These are phyloP conservation scores for Bathelium albidoporum DNA, from an alignment of 495 filamentous ascomycete genomes.

Conservation along the genomic window DNA sequence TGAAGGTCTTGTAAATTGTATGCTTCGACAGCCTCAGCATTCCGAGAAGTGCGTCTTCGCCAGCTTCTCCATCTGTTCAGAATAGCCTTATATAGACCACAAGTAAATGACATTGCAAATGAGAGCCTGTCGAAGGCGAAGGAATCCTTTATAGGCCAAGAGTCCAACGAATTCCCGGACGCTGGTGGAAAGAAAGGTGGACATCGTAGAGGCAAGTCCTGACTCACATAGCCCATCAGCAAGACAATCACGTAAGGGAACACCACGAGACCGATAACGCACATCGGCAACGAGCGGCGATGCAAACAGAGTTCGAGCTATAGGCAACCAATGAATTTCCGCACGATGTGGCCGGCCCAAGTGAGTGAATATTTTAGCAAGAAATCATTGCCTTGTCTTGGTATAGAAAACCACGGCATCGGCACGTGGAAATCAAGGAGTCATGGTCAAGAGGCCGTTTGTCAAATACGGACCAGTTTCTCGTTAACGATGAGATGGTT, in stretches of 20 bases:
- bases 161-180: too few relatives aligned
- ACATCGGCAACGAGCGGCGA: neutral
- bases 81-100: neutral
- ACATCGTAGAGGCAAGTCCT: neutral
- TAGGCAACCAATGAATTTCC: neutral
- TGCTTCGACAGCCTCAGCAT: neutral
- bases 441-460: neutral
- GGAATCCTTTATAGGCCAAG: too few relatives aligned
- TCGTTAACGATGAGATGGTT: too few relatives aligned
- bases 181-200: too few relatives aligned
- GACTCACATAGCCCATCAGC: neutral
- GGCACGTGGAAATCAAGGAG: neutral
- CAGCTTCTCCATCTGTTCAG: neutral
- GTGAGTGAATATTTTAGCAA: neutral
- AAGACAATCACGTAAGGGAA: neutral
- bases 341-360: neutral
- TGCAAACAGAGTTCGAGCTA: neutral
- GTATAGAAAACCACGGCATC: neutral
- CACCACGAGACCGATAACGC: neutral
- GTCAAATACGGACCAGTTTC: neutral
- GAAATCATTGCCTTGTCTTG: neutral
- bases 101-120: neutral
- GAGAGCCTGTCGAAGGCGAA: too few relatives aligned
- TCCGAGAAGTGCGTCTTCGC: neutral
- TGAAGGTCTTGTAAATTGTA: neutral